phyloP scores from a whole-genome alignment of 2,329 filamentous ascomycete genomes.

The Penicillium sp. region DNA sequence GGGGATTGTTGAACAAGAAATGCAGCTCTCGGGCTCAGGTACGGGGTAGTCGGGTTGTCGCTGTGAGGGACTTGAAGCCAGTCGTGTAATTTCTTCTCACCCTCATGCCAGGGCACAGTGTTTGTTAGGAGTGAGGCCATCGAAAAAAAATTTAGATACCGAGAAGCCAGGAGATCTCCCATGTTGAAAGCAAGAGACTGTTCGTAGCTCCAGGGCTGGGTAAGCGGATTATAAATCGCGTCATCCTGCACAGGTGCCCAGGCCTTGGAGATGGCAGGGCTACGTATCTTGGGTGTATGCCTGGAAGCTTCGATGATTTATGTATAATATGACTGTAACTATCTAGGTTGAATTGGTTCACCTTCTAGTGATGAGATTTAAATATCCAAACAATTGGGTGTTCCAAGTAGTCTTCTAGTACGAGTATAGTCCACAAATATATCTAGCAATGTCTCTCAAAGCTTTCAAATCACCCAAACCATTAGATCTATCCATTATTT shows the following conservation, averaged over 20 bases:
- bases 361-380: neutral
- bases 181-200: neutral
- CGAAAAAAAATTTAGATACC: neutral
- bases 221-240: neutral
- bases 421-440: neutral
- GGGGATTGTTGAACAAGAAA: constrained; percentile 61
- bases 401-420: neutral
- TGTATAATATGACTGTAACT: neutral
- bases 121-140: neutral
- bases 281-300: no score
- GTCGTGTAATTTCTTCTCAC: neutral
- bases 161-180: neutral
- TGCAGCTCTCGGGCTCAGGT: constrained; percentile 43
- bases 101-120: neutral
- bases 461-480: neutral
- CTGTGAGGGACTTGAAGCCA: neutral
- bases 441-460: neutral
- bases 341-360: neutral
- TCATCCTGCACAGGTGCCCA: neutral
- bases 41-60: neutral
- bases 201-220: neutral
- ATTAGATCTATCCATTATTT: neutral
- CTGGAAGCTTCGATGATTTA: no score
- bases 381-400: no score
- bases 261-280: neutral